Base-by-base conservation (phyloP, 768 basidiomycete species). In the Psilocybe tampanensis region DNA sequence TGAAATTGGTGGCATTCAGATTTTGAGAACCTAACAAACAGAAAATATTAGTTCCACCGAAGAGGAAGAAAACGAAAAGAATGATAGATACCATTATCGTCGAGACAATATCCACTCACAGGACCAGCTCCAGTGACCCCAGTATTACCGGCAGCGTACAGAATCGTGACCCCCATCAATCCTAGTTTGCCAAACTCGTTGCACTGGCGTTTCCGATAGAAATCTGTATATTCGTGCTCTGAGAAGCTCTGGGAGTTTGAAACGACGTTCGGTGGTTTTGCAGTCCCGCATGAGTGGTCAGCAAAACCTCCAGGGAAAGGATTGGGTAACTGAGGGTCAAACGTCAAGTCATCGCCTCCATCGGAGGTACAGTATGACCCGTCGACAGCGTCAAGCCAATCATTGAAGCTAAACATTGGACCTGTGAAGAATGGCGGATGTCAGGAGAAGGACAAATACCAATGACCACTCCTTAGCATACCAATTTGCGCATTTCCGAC, bases 131-230 rank as follows among this genome's bases (percentile, higher is more conserved):
- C 80, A 9, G 74, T 68, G 32, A 82, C 83, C 13, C 86, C 86
- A 2, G 68, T 64, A 49, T 89, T 86, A 12, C 87, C 86, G 19
- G 82, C 81, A 11, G 78, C 69, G 69, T 86, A 86, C 22, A 84
- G 60, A 1, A 89, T 45, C 3, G 85, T 82, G 21, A 82, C 74
- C 8, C 87, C 88, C 51, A 86, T 80, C 19, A 81, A 72, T 19
- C 86, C 85, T 1, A 57, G 44, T 44, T 73, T 68, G 15, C 62
- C 75, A 57, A 68, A 75, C 54, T 75, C 74, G 36, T 64, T 63
- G 54, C 75, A 76, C 54, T 76, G 74, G 1, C 75, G 60, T 34
- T 62, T 59, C 8, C 67, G 68, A 33, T 66, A 75, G n/a, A 61
- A 59, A 8, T 69, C 58, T 1, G 74, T 64, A 11, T 71, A 60